Base-by-base conservation (phyloP, 768 basidiomycete species). In the Psilocybe tampanensis region DNA sequence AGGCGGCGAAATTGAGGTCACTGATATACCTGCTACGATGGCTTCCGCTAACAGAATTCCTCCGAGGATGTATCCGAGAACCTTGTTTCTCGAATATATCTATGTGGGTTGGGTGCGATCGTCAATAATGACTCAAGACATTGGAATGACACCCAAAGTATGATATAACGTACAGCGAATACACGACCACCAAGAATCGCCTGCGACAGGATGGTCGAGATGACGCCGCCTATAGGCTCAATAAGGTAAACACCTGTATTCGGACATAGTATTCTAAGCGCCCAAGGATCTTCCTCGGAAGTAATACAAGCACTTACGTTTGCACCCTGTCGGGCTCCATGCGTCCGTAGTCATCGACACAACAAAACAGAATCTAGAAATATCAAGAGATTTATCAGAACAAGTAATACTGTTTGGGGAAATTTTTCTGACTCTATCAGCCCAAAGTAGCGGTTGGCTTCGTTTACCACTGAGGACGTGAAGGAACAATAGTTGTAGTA, bases 121-220 rank as follows among this genome's bases (percentile, higher is more conserved):
- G n/a, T n/a, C n/a, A n/a, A n/a, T n/a, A n/a, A n/a, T n/a, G n/a
- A n/a, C n/a, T n/a, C n/a, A n/a, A n/a, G n/a, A n/a, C n/a, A n/a
- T n/a, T n/a, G n/a, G n/a, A n/a, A n/a, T n/a, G n/a, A n/a, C n/a
- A n/a, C n/a, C 33, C 11, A 24, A 13, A 6, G 42, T 23, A 21
- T 26, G 12, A 41, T 42, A 43, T 9, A 21, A 55, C 59, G 9
- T 60, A 66, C 68, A 24, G 64, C 66, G 50, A 61, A 66, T 32
- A 69, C 66, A 22, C 66, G 61, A 36, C 56, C 54, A n/a, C 68
- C 68, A 44, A 69, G 54, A 18, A 69, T 67, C 13, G 62, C 41
- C 34, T 69, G 68, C 12, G 68, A 67, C 18, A 67, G 51, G n/a
- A 66, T 49, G 11, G 66, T 67, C 4, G 64, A 67, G 4, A 69